Percentiles rank a stretch among this genome's conserved stretches.
Evolutionary conservation across 768 basidiomycete genomes (phyloP).

Genomic region (Multifurca ochricompacta): DNA sequence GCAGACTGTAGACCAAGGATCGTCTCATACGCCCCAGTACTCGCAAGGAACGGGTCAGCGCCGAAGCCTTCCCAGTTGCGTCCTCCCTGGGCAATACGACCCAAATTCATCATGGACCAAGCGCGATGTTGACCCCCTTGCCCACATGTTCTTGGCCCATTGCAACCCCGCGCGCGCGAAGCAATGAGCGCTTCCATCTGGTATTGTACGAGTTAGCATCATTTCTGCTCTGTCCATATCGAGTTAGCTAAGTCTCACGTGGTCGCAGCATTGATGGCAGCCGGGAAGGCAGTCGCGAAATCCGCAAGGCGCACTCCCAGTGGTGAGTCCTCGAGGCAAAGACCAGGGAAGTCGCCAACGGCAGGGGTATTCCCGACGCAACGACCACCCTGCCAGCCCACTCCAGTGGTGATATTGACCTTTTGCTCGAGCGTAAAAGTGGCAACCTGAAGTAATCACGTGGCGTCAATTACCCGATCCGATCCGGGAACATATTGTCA

Average conservation of each 20-base stretch:
- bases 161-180: constrained; percentile 65
- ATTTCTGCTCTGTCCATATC: too few relatives aligned
- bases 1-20: constrained; percentile 70
- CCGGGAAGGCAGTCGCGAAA: constrained; percentile 70
- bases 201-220: not conserved
- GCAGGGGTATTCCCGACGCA: constrained; percentile 64
- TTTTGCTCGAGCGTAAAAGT: constrained; percentile 19
- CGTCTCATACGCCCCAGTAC: constrained; percentile 73
- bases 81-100: constrained; percentile 68
- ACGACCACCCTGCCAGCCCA: constrained; percentile 51
- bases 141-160: constrained; percentile 79
- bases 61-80: constrained; percentile 97
- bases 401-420: constrained; percentile 20
- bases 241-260: constrained; percentile 61
- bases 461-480: not conserved
- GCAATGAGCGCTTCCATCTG: constrained; percentile 70
- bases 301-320: constrained; percentile 73
- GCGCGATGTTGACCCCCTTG: constrained; percentile 77
- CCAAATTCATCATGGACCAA: constrained; percentile 84
- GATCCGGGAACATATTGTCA: not conserved
- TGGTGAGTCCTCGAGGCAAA: constrained; percentile 73
- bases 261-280: constrained; percentile 75
- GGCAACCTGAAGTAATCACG: constrained; percentile 2
- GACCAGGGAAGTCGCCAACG: constrained; percentile 50
- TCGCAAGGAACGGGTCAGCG: constrained; percentile 80